Percentiles rank a stretch among this genome's conserved stretches.
phyloP scores from a whole-genome alignment of 202 grass and related monocot species.

The Saccharum hybrid region DNA sequence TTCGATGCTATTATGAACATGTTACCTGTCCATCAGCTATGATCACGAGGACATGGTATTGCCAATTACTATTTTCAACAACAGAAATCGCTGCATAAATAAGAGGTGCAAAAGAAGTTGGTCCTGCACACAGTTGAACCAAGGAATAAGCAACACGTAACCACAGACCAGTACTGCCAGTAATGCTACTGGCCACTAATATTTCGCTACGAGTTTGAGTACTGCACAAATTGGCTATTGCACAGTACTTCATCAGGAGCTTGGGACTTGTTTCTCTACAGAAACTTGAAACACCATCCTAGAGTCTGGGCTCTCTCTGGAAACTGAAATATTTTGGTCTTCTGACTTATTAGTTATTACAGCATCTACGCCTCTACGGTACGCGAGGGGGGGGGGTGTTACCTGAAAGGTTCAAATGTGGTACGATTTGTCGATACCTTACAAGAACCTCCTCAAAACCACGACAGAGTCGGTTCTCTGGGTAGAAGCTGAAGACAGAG shows the following conservation, averaged over 20 bases:
- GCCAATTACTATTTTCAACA: slow-evolving; percentile 81
- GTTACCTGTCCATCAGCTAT: slow-evolving; percentile 96
- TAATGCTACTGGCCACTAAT: neutral
- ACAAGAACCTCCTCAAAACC: slow-evolving; percentile 93
- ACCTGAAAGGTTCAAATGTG: slow-evolving; percentile 95
- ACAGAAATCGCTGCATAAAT: slow-evolving; percentile 75
- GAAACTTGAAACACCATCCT: slow-evolving; percentile 5
- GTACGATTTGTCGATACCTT: slow-evolving; percentile 77
- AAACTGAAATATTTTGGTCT: slow-evolving; percentile 1
- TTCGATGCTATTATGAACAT: slow-evolving; percentile 37
- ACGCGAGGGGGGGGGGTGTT: neutral
- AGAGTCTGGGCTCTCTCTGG: slow-evolving; percentile 1
- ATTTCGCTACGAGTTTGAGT: neutral
- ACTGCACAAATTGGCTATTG: neutral
- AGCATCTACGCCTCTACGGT: slow-evolving; percentile 1
- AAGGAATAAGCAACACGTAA: slow-evolving; percentile 19
- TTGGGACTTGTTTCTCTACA: neutral
- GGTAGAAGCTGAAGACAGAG: slow-evolving; percentile 92
- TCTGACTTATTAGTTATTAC: neutral
- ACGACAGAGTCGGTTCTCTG: slow-evolving; percentile 67
- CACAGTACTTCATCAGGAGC: neutral
- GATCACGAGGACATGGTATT: slow-evolving; percentile 97
- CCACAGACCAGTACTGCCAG: slow-evolving; percentile 18
- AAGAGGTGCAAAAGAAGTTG: slow-evolving; percentile 93
- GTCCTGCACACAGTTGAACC: slow-evolving; percentile 62